Percentiles rank a stretch among this genome's conserved stretches.
Conservation (phyloP, 805 yeast genomes). For the Pichia californica region DNA sequence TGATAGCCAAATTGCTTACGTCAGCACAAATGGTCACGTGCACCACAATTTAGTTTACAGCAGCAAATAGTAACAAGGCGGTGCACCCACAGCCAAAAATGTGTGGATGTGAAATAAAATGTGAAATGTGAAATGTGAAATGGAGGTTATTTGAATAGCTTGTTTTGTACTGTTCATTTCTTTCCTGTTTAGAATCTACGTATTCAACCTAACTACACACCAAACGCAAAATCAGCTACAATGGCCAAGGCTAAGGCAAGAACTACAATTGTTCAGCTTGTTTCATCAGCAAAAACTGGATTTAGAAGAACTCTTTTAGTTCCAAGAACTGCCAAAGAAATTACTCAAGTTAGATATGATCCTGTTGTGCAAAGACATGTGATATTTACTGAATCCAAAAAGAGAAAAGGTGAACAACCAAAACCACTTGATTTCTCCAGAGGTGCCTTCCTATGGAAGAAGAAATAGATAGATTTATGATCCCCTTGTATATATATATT, state of each 20-base stretch:
- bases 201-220: neutral
- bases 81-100: too few species aligned
- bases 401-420: constrained; percentile 61
- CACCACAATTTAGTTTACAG: too few species aligned
- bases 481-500: too few species aligned
- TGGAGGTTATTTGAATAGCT: too few species aligned
- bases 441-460: constrained; percentile 33
- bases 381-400: constrained; percentile 79
- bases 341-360: constrained; percentile 80
- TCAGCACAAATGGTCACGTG: too few species aligned
- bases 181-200: too few species aligned
- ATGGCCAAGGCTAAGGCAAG: constrained; percentile 59
- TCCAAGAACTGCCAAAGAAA: constrained; percentile 73
- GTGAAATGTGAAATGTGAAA: too few species aligned
- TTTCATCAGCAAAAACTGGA: constrained; percentile 90
- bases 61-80: too few species aligned
- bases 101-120: too few species aligned
- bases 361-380: constrained; percentile 89
- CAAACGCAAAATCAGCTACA: neutral
- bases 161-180: too few species aligned
- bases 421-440: constrained; percentile 45
- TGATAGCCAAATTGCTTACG: too few species aligned
- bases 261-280: constrained; percentile 74
- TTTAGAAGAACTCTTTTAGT: constrained; percentile 72
- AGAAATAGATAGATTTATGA: constrained; percentile 23